These are phyloP conservation scores for Pseudonitzschia pungens DNA, from an alignment of 108 stramenopile genomes.

Conservation along the genomic window DNA sequence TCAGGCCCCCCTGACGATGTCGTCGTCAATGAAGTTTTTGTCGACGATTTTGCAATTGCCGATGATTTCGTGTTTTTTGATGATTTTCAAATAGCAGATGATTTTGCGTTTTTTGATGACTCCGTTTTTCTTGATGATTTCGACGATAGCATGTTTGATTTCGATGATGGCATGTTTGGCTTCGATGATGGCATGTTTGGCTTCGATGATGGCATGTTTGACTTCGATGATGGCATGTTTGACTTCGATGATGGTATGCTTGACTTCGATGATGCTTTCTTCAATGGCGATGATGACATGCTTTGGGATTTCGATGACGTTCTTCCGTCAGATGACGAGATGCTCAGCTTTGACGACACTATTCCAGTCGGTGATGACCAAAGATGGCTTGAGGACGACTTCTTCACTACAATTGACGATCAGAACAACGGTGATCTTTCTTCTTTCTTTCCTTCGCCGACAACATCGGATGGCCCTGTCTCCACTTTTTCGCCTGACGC, in stretches of 20 bases:
- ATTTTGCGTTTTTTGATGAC: not conserved
- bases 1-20: not conserved
- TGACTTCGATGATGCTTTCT: not conserved
- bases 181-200: not conserved
- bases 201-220: not conserved
- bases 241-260: not conserved
- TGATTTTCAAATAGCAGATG: not conserved
- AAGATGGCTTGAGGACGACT: not conserved
- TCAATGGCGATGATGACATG: not conserved
- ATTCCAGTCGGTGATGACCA: not conserved
- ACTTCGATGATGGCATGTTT: not conserved
- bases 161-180: not conserved
- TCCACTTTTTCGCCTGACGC: not conserved
- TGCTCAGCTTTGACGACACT: not conserved
- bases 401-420: not conserved
- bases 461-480: not conserved
- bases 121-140: not conserved
- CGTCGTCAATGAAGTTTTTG: not conserved
- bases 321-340: not conserved
- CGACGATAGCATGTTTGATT: not conserved
- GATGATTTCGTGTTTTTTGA: not conserved
- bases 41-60: not conserved
- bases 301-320: not conserved
- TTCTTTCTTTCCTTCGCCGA: not conserved
- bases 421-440: not conserved